Evolutionary conservation across 1,284 basidiomycete genomes (phyloP), one percentile per base, ranked within the genome.

Genomic region (Leccinum huronense): DNA sequence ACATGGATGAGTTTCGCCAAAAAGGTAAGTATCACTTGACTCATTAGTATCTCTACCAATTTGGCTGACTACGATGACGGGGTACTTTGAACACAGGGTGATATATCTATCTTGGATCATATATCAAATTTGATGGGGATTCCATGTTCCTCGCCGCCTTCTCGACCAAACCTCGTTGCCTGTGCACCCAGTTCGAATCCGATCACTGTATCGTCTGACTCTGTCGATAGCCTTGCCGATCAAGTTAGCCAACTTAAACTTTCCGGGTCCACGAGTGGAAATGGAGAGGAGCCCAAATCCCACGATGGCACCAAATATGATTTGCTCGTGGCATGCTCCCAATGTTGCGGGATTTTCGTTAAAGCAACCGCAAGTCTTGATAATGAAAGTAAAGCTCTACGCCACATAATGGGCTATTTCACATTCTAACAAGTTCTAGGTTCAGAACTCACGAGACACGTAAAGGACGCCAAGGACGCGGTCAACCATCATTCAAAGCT

Each of bases 1-100:
- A 84, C 83, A 62, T 86, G 86, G 84, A 80, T 83, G 68, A 75
- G 71, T 33, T 80, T 86, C 66, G 84, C 86, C 1, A 81, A 81
- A 69, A 78, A 77, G 74, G 86, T 84, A 61, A 61, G 74, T 69
- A 33, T 34, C 23, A 27, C 8, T 34, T 0, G 3, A 59, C 1
- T 19, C 13, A 3, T 7, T 55, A 7, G 2, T 19, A n/a, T 42
- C 59, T 40, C 14, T 2, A 2, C 5, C 40, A n/a, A 2, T 9
- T 19, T 60, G 31, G 11, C 57, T 64, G 38, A 65, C 19, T 30
- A 19, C 11, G 30, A 56, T 23, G 30, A 27, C 30, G 42, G 38
- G 38, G 40, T 42, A 10, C n/a, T 5, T 45, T 33, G n/a, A 14
- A 40, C 64, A 23, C 65, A 89, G 87, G 79, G 77, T 16, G 83